A percentile compares a stretch with the other conserved stretches of the same genome.
Evolutionary conservation across 805 yeast genomes (phyloP).

Genomic region (Candida anglica): DNA sequence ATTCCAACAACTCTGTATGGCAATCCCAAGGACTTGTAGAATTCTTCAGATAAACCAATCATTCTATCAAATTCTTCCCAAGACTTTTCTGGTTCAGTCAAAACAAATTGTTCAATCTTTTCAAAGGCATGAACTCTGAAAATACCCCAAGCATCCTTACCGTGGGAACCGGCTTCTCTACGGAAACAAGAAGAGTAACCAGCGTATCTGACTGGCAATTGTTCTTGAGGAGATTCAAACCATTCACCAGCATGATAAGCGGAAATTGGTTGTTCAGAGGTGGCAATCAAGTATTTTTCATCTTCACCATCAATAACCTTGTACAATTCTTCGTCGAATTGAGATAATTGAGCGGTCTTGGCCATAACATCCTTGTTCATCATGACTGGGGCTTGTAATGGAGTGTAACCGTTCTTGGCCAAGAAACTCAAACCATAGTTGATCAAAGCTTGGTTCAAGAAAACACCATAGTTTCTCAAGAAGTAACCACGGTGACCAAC

Average conservation of each 20-base stretch:
- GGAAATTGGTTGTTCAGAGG: conserved; percentile 98
- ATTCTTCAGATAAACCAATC: conserved; percentile 88
- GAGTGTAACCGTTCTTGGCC: conserved; percentile 72
- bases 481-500: conserved; percentile 99
- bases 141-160: conserved; percentile 99
- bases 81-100: conserved; percentile 97
- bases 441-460: conserved; percentile 95
- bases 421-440: conserved; percentile 90
- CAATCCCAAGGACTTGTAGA: conserved; percentile 84
- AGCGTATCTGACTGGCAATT: conserved; percentile 93
- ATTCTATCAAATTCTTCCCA: conserved; percentile 97
- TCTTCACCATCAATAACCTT: conserved; percentile 96
- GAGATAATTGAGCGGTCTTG: conserved; percentile 96
- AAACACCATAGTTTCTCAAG: conserved; percentile 91
- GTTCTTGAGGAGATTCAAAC: conserved; percentile 97
- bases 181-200: conserved; percentile 99
- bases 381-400: conserved; percentile 98
- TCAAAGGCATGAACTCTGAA: conserved; percentile 98
- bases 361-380: conserved; percentile 99
- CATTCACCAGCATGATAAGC: conserved; percentile 97
- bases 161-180: conserved; percentile 99
- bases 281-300: conserved; percentile 96
- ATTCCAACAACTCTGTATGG: conserved; percentile 98
- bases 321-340: conserved; percentile 96
- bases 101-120: conserved; percentile 93